A percentile compares a stretch with the other conserved stretches of the same genome.
Evolutionary conservation across 108 stramenopile genomes (phyloP).

Genomic region (Pseudonitzschia delicatissima): DNA sequence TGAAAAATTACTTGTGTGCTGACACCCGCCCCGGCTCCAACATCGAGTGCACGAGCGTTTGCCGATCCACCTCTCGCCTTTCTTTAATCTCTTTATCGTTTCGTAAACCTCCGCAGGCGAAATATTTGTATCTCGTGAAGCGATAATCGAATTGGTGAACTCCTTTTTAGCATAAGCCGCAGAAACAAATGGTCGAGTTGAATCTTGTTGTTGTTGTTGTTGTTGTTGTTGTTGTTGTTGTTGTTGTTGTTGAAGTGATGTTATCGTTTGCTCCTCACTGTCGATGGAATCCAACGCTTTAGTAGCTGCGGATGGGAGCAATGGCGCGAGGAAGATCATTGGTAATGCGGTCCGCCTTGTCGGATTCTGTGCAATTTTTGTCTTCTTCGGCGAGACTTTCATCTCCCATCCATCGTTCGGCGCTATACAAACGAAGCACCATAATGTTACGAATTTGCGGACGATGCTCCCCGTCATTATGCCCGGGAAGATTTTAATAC

Average conservation of each 20-base stretch:
- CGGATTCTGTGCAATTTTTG: neutral
- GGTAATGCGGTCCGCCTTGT: neutral
- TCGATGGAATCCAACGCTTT: neutral
- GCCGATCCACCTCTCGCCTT: neutral
- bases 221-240: neutral
- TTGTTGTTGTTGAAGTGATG: neutral
- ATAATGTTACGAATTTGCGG: neutral
- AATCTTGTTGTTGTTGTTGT: constrained; percentile 1
- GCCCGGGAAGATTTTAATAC: too few relatives aligned
- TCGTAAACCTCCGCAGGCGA: constrained; percentile 85
- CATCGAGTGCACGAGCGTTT: constrained; percentile 51
- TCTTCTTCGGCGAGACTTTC: neutral
- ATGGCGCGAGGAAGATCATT: neutral
- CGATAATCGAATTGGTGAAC: constrained; percentile 76
- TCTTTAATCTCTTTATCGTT: constrained; percentile 39
- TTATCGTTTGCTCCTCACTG: neutral
- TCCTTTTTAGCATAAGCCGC: constrained; percentile 34
- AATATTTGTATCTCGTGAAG: constrained; percentile 83
- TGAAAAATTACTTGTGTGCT: constrained; percentile 72
- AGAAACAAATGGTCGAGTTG: constrained; percentile 17
- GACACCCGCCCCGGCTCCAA: constrained; percentile 84
- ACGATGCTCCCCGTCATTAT: too few relatives aligned
- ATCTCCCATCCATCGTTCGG: neutral
- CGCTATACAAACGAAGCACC: neutral
- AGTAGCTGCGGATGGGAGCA: constrained; percentile 5